These are phyloP conservation scores for Populus trichocarpa DNA, from an alignment of 441 rosid genomes.

Conservation along the genomic window DNA sequence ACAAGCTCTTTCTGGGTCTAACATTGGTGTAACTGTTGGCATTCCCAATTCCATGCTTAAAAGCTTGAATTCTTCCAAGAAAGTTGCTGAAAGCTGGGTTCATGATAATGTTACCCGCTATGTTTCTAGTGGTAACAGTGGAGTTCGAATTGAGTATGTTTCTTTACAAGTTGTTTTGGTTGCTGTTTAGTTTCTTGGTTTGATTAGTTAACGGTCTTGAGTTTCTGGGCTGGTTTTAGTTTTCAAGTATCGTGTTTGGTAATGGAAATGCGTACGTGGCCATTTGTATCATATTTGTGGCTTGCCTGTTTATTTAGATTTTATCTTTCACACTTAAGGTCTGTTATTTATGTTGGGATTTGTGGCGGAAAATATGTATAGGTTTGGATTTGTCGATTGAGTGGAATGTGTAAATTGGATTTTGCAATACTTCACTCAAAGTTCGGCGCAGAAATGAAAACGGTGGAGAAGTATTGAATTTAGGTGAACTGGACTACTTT, in stretches of 20 bases:
- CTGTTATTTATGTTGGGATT: background rate
- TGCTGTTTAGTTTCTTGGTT: background rate
- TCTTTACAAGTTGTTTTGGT: background rate
- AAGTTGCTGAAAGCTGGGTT: slow-evolving; percentile 79
- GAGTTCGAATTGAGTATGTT: slow-evolving; percentile 66
- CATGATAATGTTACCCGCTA: slow-evolving; percentile 96
- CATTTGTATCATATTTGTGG: background rate
- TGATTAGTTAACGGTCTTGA: background rate
- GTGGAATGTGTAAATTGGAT: background rate
- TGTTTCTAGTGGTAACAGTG: slow-evolving; percentile 39
- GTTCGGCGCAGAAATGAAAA: background rate
- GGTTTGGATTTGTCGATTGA: background rate
- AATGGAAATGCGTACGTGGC: background rate
- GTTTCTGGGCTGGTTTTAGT: background rate
- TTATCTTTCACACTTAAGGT: background rate
- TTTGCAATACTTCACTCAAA: background rate
- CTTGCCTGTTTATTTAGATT: background rate
- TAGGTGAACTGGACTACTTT: background rate
- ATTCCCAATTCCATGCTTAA: slow-evolving; percentile 62
- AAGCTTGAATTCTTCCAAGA: slow-evolving; percentile 60
- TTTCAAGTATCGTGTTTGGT: background rate
- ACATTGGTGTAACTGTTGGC: slow-evolving; percentile 61
- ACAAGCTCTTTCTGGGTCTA: slow-evolving; percentile 73
- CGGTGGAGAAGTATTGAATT: background rate
- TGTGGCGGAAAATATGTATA: background rate